Conservation (phyloP, 2,329 filamentous ascomycete species). For the Ophiocordyceps camponoti-floridani region DNA sequence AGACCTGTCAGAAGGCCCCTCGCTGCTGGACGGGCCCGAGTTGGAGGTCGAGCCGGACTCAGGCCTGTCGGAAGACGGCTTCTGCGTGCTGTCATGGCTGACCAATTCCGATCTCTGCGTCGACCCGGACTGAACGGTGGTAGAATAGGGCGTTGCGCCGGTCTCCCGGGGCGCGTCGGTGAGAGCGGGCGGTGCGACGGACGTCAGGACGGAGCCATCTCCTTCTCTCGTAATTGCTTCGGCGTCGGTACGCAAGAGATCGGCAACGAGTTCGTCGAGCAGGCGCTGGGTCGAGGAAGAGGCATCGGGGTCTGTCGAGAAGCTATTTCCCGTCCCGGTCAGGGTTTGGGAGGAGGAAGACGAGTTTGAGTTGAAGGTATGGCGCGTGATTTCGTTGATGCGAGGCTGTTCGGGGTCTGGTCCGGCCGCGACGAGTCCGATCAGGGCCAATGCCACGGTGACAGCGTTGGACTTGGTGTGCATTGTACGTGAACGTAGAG, state of each 20-base stretch:
- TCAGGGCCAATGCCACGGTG: constrained; percentile 23
- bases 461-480: constrained; percentile 26
- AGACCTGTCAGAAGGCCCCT: background rate
- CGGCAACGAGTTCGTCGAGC: constrained; percentile 9
- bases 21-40: background rate
- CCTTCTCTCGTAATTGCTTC: background rate
- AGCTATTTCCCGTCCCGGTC: constrained; percentile 3
- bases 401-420: constrained; percentile 25
- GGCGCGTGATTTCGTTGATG: constrained; percentile 33
- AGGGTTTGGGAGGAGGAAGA: constrained; percentile 10
- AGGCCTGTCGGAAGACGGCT: background rate
- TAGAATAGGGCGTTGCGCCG: background rate
- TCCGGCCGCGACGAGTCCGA: constrained; percentile 25
- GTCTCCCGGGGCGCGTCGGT: background rate
- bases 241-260: constrained; percentile 3
- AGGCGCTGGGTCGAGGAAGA: constrained; percentile 5
- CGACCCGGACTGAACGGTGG: background rate
- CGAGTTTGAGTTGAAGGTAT: constrained; percentile 25
- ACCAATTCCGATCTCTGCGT: background rate
- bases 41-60: background rate
- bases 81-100: background rate
- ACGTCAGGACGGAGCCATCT: background rate
- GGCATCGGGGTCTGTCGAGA: background rate
- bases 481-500: constrained; percentile 19
- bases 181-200: background rate